Evolutionary conservation across 148 eudicot genomes (phyloP).

Genomic region (Spergularia marina): DNA sequence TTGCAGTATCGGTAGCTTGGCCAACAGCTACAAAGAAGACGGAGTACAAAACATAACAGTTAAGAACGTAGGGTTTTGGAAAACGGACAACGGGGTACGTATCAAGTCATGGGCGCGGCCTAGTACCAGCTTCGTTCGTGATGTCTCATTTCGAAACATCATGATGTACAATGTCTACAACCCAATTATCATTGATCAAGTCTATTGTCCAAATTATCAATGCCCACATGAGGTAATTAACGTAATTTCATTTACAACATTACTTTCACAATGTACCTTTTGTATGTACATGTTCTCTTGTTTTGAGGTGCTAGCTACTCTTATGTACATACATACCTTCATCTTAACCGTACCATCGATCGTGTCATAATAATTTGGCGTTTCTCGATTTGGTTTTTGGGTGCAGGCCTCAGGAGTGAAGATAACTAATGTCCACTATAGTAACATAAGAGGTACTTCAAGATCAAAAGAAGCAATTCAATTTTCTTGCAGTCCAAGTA

Average conservation of each 20-base stretch:
- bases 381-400: no score
- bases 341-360: no score
- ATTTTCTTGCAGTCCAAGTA: constrained; percentile 35
- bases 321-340: no score
- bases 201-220: constrained; percentile 38
- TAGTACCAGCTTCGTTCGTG: constrained; percentile 35
- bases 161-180: constrained; percentile 45
- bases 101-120: constrained; percentile 52
- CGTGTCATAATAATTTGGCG: no score
- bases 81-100: constrained; percentile 48
- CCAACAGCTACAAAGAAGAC: constrained; percentile 29
- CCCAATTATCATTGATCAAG: constrained; percentile 56
- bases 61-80: constrained; percentile 30
- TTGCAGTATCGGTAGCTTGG: constrained; percentile 60
- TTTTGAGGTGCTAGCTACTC: no score
- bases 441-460: constrained; percentile 37
- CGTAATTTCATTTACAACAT: constrained; percentile 22
- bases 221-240: constrained; percentile 50
- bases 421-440: constrained; percentile 31
- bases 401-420: constrained; percentile 37
- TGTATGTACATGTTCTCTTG: no score
- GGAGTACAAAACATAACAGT: constrained; percentile 58
- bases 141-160: constrained; percentile 38
- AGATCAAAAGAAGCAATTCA: constrained; percentile 26
- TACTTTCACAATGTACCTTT: no score